These are phyloP conservation scores for Boletus rubroflammeus DNA, from an alignment of 768 basidiomycete genomes.

Conservation along the genomic window DNA sequence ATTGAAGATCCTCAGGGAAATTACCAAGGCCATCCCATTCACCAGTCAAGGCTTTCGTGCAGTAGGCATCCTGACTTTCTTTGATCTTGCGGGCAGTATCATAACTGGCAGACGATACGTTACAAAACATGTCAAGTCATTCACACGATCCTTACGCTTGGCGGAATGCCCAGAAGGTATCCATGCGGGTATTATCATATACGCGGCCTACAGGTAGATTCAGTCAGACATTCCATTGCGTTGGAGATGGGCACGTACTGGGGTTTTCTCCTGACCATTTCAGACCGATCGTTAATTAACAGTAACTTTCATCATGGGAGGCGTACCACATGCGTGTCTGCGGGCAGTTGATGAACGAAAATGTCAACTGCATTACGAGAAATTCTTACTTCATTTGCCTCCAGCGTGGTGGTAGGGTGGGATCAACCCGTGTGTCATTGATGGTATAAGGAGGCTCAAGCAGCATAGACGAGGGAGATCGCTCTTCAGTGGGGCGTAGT, in stretches of 20 bases:
- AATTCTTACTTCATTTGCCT: conserved; percentile 71
- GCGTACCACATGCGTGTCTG: conserved; percentile 59
- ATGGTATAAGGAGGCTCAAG: conserved; percentile 77
- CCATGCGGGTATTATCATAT: conserved; percentile 42
- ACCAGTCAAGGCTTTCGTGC: conserved; percentile 39
- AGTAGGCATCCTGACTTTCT: conserved; percentile 52
- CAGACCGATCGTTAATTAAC: neutral
- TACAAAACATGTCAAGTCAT: neutral
- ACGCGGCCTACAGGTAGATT: conserved; percentile 15
- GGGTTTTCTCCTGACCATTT: conserved; percentile 45
- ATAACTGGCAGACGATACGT: conserved; percentile 34
- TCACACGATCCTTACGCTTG: conserved; percentile 35
- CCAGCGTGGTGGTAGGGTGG: conserved; percentile 54
- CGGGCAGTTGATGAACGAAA: conserved; percentile 1
- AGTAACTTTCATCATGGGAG: neutral
- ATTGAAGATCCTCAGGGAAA: conserved; percentile 72
- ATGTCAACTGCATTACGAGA: neutral
- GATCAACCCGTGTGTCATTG: conserved; percentile 40
- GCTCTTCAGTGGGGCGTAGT: conserved; percentile 70
- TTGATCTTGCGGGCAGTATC: conserved; percentile 53
- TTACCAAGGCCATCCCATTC: conserved; percentile 38
- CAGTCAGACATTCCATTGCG: neutral
- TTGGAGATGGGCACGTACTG: conserved; percentile 22
- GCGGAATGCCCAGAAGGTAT: conserved; percentile 50
- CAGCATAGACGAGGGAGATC: conserved; percentile 76